Evolutionary conservation across 441 rosid species (phyloP).

Genomic region (Flueggea neowawraea): DNA sequence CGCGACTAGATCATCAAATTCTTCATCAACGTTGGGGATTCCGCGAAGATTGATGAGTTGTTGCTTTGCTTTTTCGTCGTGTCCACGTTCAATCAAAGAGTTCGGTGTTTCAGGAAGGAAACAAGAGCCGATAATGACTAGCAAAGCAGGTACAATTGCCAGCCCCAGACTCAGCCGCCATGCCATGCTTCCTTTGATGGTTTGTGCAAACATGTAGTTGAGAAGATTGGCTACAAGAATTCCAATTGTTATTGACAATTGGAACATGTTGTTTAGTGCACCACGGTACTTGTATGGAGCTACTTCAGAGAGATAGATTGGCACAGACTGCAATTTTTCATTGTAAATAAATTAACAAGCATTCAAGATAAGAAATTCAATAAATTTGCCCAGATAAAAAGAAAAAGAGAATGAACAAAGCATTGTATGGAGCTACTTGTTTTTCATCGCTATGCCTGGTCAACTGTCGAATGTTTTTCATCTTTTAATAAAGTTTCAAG

Average conservation of each 20-base stretch:
- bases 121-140: slow-evolving; percentile 14
- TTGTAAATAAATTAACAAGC: slow-evolving; percentile 1
- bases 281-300: slow-evolving; percentile 46
- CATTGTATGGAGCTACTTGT: too few species aligned
- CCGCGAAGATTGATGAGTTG: slow-evolving; percentile 21
- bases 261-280: slow-evolving; percentile 43
- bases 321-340: slow-evolving; percentile 33
- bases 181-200: slow-evolving; percentile 22
- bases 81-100: slow-evolving; percentile 28
- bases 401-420: too few species aligned
- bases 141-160: slow-evolving; percentile 16
- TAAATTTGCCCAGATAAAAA: background rate
- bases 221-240: slow-evolving; percentile 41
- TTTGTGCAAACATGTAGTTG: slow-evolving; percentile 16
- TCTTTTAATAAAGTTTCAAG: too few species aligned
- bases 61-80: slow-evolving; percentile 15
- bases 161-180: slow-evolving; percentile 48
- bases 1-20: slow-evolving; percentile 38
- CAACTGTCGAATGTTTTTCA: too few species aligned
- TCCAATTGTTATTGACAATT: slow-evolving; percentile 47
- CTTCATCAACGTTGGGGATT: slow-evolving; percentile 15
- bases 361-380: slow-evolving; percentile 7
- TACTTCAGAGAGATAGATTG: slow-evolving; percentile 52
- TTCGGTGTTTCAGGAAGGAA: slow-evolving; percentile 37
- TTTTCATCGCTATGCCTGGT: too few species aligned